Conservation (phyloP, 1,139 yeast species). For the Citeromyces hawaiiensis region DNA sequence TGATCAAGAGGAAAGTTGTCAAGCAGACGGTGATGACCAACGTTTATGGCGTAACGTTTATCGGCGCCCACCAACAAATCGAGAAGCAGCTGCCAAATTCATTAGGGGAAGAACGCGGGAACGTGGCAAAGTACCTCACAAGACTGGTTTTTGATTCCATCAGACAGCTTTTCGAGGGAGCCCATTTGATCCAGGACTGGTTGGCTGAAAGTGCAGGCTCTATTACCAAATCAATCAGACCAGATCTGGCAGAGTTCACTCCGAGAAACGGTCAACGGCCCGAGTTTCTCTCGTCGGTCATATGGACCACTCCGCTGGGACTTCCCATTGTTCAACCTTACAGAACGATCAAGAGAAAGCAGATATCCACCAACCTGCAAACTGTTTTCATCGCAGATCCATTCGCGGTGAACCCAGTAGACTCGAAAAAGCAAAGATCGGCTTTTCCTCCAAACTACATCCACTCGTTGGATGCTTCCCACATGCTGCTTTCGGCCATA, state of each 20-base stretch:
- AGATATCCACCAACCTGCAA: slow-evolving; percentile 69
- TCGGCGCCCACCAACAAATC: slow-evolving; percentile 89
- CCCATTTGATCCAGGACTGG: slow-evolving; percentile 96
- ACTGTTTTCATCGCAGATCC: slow-evolving; percentile 78
- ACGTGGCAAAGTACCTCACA: slow-evolving; percentile 55
- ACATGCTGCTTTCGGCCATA: slow-evolving; percentile 83
- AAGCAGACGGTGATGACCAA: slow-evolving; percentile 98
- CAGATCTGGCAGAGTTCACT: slow-evolving; percentile 27
- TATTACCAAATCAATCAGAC: slow-evolving; percentile 65
- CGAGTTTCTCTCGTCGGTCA: slow-evolving; percentile 72
- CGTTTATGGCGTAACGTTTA: slow-evolving; percentile 92
- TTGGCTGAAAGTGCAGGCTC: slow-evolving; percentile 73
- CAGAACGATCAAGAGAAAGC: slow-evolving; percentile 49
- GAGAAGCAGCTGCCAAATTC: slow-evolving; percentile 42
- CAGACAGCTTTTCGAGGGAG: slow-evolving; percentile 79
- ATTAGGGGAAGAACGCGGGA: slow-evolving; percentile 21
- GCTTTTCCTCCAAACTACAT: slow-evolving; percentile 96
- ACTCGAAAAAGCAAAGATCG: slow-evolving; percentile 76
- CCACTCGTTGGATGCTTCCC: slow-evolving; percentile 94
- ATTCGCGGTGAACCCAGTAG: slow-evolving; percentile 67
- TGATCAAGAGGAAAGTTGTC: slow-evolving; percentile 74
- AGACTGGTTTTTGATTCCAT: slow-evolving; percentile 71
- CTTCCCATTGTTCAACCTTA: slow-evolving; percentile 95
- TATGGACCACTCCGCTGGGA: slow-evolving; percentile 96
- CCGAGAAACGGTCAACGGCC: slow-evolving; percentile 25